A percentile compares a stretch with the other conserved stretches of the same genome.
Evolutionary conservation across 371 early-diverging fungal species (phyloP).

Genomic region (Mucor ambiguus): DNA sequence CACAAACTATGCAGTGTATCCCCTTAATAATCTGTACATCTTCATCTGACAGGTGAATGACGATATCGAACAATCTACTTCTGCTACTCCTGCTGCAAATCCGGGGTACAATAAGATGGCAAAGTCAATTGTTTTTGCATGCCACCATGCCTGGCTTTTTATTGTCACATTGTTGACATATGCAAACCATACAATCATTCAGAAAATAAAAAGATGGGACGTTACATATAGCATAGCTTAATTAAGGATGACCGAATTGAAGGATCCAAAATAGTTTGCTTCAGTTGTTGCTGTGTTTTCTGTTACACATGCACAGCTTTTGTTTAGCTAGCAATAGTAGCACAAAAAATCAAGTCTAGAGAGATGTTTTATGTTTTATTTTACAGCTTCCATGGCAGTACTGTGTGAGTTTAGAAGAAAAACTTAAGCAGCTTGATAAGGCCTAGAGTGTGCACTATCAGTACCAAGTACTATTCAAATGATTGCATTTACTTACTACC

Average conservation of each 20-base stretch:
- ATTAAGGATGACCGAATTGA: constrained; percentile 5
- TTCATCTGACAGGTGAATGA: neutral
- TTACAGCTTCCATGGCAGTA: neutral
- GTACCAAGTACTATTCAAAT: neutral
- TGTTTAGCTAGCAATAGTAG: neutral
- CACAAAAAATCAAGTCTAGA: neutral
- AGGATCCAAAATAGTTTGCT: neutral
- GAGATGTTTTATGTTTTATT: too few species aligned
- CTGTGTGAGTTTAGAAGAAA: neutral
- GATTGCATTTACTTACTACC: neutral
- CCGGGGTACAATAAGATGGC: neutral
- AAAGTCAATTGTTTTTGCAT: neutral
- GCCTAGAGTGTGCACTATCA: neutral
- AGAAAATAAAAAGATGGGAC: neutral
- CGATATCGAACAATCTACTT: neutral
- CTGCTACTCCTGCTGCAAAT: too few species aligned
- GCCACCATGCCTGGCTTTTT: neutral
- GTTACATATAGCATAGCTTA: neutral
- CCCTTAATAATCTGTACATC: neutral
- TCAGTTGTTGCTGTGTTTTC: neutral
- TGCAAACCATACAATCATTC: neutral
- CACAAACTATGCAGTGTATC: neutral
- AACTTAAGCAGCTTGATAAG: neutral
- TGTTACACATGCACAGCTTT: neutral
- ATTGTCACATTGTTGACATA: neutral